These are phyloP conservation scores for Mycena vitilis DNA, from an alignment of 768 basidiomycete genomes.

Conservation along the genomic window DNA sequence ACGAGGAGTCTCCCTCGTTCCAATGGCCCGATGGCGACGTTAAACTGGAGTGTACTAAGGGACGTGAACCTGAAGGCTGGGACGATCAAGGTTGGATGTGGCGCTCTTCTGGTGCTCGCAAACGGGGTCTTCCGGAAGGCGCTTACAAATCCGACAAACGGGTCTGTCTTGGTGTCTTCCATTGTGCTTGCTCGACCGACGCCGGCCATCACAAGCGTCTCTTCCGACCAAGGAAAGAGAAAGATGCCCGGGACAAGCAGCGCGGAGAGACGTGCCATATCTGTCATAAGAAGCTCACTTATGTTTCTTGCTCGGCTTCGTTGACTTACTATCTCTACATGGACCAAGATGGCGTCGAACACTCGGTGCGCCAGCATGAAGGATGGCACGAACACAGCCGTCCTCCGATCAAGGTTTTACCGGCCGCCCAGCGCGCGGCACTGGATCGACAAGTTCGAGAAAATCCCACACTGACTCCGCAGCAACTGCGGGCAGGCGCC, in stretches of 20 bases:
- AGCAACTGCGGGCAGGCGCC: constrained; percentile 15
- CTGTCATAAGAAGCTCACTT: background rate
- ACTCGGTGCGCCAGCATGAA: constrained; percentile 11
- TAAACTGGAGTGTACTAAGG: constrained; percentile 9
- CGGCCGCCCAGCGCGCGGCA: constrained; percentile 10
- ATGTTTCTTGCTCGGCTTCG: constrained; percentile 6
- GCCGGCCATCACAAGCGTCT: background rate
- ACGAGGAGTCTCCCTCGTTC: background rate
- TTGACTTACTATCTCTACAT: constrained; percentile 8
- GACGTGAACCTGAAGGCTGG: constrained; percentile 3
- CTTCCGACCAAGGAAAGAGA: constrained; percentile 16
- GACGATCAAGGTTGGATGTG: constrained; percentile 14
- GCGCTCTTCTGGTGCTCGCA: constrained; percentile 21
- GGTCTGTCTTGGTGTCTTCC: constrained; percentile 10
- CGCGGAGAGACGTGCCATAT: constrained; percentile 2
- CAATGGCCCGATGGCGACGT: constrained; percentile 18
- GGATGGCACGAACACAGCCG: constrained; percentile 14
- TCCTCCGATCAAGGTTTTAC: background rate
- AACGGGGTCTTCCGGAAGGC: background rate
- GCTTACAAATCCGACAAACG: constrained; percentile 6
- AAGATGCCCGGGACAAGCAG: background rate
- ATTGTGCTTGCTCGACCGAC: background rate
- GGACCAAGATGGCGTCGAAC: background rate
- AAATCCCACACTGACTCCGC: constrained; percentile 10
- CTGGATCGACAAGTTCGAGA: constrained; percentile 17